Conservation (phyloP, 148 eudicot species). For the Rhododendron ferrugineum region DNA sequence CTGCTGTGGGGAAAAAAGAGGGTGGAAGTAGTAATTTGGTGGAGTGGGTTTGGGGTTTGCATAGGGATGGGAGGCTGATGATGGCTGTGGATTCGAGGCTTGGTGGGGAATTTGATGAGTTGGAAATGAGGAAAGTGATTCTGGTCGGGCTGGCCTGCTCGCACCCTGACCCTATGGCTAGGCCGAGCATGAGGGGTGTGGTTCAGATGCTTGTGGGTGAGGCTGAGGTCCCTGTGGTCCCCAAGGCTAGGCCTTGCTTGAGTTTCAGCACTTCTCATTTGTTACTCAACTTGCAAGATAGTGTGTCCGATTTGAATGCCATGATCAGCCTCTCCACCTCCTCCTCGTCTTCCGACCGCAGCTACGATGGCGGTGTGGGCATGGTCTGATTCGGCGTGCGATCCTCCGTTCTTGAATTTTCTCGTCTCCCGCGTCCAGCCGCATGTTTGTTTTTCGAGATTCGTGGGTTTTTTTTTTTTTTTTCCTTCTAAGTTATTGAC, state of each 20-base stretch:
- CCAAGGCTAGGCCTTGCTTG: slow-evolving; percentile 50
- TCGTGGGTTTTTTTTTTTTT: neutral
- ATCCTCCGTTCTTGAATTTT: neutral
- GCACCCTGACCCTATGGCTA: slow-evolving; percentile 52
- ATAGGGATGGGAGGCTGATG: slow-evolving; percentile 50
- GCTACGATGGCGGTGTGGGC: slow-evolving; percentile 22
- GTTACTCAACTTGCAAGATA: slow-evolving; percentile 64
- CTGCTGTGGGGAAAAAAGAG: slow-evolving; percentile 8
- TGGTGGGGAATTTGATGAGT: slow-evolving; percentile 47
- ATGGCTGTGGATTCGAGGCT: slow-evolving; percentile 45
- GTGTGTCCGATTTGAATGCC: slow-evolving; percentile 73
- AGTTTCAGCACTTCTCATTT: slow-evolving; percentile 66
- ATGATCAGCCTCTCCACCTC: slow-evolving; percentile 53
- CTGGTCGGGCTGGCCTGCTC: slow-evolving; percentile 70
- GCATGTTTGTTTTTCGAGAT: neutral
- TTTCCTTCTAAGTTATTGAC: neutral
- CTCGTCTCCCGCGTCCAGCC: no score
- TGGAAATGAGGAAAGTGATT: slow-evolving; percentile 59
- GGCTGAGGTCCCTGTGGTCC: slow-evolving; percentile 61
- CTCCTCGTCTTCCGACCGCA: slow-evolving; percentile 48
- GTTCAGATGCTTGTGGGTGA: slow-evolving; percentile 77
- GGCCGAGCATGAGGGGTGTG: slow-evolving; percentile 63
- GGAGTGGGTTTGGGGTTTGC: slow-evolving; percentile 80
- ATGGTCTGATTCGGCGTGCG: slow-evolving; percentile 12
- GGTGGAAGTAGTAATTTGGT: slow-evolving; percentile 44